A percentile compares a stretch with the other conserved stretches of the same genome.
These are phyloP conservation scores for Nicotiana tabacum DNA, from an alignment of 257 asterid species.

Conservation along the genomic window DNA sequence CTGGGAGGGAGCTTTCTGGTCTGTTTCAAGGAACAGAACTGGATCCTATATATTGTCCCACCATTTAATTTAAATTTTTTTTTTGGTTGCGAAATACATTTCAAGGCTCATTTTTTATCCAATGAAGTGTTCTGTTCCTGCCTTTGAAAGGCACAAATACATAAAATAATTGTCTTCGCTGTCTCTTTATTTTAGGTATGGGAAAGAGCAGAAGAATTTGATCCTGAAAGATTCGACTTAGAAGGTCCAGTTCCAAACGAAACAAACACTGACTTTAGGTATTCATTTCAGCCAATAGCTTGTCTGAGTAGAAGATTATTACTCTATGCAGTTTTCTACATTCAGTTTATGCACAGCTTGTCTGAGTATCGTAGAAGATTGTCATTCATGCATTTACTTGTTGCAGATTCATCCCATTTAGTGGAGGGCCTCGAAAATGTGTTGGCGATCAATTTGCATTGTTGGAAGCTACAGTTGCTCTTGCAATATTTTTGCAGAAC, in stretches of 20 bases:
- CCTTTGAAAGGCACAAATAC: background rate
- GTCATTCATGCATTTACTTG: background rate
- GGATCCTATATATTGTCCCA: background rate
- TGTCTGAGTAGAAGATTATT: background rate
- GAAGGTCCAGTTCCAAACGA: constrained; percentile 82
- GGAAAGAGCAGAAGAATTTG: constrained; percentile 88
- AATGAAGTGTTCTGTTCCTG: background rate
- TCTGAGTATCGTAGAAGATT: background rate
- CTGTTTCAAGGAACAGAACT: background rate
- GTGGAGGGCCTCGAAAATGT: constrained; percentile 97
- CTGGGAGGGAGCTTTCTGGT: background rate
- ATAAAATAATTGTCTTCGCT: constrained; percentile 2
- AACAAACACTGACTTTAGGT: constrained; percentile 86
- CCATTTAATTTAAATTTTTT: background rate
- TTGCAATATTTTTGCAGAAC: constrained; percentile 69
- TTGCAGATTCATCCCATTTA: constrained; percentile 78
- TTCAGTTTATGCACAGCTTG: background rate
- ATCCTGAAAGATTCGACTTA: constrained; percentile 74
- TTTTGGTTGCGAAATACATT: background rate
- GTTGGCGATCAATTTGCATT: constrained; percentile 97
- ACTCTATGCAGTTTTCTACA: background rate
- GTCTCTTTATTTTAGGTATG: constrained; percentile 49
- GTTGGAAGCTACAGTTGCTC: constrained; percentile 79
- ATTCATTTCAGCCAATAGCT: constrained; percentile 2
- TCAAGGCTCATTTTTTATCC: background rate